A percentile compares a stretch with the other conserved stretches of the same genome.
phyloP scores from a whole-genome alignment of 495 filamentous ascomycete species.

The Xylaria grammica region DNA sequence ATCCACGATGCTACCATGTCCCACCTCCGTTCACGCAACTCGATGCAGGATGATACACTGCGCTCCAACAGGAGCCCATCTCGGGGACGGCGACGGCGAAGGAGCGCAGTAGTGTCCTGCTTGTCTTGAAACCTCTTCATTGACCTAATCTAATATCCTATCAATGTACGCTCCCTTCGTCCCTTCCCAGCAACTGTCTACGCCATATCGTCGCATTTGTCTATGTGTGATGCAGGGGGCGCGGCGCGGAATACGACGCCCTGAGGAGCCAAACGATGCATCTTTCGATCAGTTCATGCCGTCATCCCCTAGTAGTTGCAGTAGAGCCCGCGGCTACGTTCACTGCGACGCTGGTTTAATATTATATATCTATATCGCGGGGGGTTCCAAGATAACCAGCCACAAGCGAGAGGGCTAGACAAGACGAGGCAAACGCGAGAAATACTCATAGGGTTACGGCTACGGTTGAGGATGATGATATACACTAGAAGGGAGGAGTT shows the following conservation, averaged over 20 bases:
- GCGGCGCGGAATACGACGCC: conserved; percentile 21
- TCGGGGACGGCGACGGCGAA: conserved; percentile 20
- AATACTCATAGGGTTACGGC: too few relatives aligned
- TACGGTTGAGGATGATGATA: too few relatives aligned
- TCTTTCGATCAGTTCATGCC: conserved; percentile 19
- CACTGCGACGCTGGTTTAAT: conserved; percentile 7
- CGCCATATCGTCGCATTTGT: not conserved
- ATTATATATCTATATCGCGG: not conserved
- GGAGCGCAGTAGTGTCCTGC: conserved; percentile 5
- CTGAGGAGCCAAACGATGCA: conserved; percentile 17
- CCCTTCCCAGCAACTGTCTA: not conserved
- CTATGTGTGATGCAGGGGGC: conserved; percentile 14
- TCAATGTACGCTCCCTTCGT: not conserved
- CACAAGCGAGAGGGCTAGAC: not conserved
- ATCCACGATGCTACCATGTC: conserved; percentile 18
- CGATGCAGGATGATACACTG: not conserved
- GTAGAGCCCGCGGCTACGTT: conserved; percentile 17
- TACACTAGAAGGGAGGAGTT: too few relatives aligned
- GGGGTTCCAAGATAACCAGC: not conserved
- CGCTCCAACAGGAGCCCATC: conserved; percentile 1
- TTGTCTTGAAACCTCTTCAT: not conserved
- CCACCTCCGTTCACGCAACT: conserved; percentile 8
- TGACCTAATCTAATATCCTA: not conserved
- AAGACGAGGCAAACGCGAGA: conserved; percentile 5
- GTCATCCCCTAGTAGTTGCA: conserved; percentile 11